Conservation (phyloP, 73 alveolate genomes). For the Stentor roeselii region DNA sequence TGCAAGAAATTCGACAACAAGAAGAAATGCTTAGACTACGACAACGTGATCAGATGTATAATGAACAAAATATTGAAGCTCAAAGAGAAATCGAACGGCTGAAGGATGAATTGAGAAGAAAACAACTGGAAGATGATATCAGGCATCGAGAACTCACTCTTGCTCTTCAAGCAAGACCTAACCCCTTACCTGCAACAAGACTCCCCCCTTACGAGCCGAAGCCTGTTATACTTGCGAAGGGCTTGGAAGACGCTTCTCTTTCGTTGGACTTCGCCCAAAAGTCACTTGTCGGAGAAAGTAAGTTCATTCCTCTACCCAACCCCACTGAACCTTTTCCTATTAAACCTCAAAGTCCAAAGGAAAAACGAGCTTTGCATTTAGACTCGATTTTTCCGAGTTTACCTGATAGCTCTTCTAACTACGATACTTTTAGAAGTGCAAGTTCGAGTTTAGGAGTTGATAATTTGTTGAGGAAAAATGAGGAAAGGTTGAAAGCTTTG, state of each 20-base stretch:
- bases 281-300: slow-evolving; percentile 16
- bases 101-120: slow-evolving; percentile 50
- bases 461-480: not conserved
- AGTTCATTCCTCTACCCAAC: slow-evolving; percentile 31
- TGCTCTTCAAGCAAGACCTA: not conserved
- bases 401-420: not conserved
- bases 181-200: not conserved
- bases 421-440: not conserved
- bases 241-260: slow-evolving; percentile 15
- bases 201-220: slow-evolving; percentile 17
- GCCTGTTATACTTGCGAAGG: slow-evolving; percentile 15
- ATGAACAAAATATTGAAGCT: slow-evolving; percentile 59
- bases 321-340: not conserved
- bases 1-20: slow-evolving; percentile 50
- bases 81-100: slow-evolving; percentile 64
- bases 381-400: slow-evolving; percentile 13
- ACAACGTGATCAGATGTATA: slow-evolving; percentile 59
- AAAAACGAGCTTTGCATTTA: slow-evolving; percentile 8
- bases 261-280: slow-evolving; percentile 21
- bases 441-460: slow-evolving; percentile 19
- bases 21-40: slow-evolving; percentile 45
- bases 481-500: slow-evolving; percentile 10
- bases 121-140: slow-evolving; percentile 24
- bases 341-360: not conserved
- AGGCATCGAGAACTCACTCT: slow-evolving; percentile 11